Percentiles rank a stretch among this genome's conserved stretches.
These are phyloP conservation scores for Botrytis porri DNA, from an alignment of 2,329 filamentous ascomycete genomes.

Conservation along the genomic window DNA sequence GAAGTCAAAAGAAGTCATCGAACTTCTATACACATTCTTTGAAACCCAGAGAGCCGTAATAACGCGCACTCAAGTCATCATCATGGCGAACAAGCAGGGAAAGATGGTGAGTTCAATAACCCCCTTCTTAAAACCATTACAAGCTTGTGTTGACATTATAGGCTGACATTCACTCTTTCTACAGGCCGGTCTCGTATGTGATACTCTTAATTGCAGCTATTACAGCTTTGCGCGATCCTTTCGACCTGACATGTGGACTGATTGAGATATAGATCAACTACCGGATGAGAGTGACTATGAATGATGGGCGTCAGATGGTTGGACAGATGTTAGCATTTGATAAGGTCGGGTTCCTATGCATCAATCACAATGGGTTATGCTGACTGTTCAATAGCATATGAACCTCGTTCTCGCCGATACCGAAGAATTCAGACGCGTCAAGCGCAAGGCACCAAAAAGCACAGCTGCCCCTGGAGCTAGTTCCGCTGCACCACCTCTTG, in stretches of 20 bases:
- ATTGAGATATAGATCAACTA: conserved; percentile 79
- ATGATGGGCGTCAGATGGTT: conserved; percentile 93
- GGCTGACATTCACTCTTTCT: conserved; percentile 56
- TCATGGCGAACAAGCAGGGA: conserved; percentile 89
- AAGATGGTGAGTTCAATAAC: conserved; percentile 82
- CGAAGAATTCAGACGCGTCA: conserved; percentile 92
- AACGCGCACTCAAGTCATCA: conserved; percentile 47
- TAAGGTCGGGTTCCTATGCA: conserved; percentile 58
- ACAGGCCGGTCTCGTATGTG: conserved; percentile 70
- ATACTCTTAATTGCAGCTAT: conserved; percentile 25
- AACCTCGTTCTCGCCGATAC: conserved; percentile 98
- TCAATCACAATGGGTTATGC: background rate
- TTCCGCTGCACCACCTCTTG: conserved; percentile 60
- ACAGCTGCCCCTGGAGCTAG: conserved; percentile 53
- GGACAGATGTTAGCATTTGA: conserved; percentile 98
- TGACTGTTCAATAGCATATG: conserved; percentile 70
- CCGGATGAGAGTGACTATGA: conserved; percentile 95
- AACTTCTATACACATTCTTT: conserved; percentile 39
- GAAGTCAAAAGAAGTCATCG: conserved; percentile 36
- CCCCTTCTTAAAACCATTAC: conserved; percentile 39
- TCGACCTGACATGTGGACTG: conserved; percentile 23
- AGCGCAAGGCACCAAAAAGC: conserved; percentile 76
- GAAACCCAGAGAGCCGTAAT: conserved; percentile 39
- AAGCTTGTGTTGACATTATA: conserved; percentile 51
- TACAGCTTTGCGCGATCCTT: conserved; percentile 38